phyloP scores from a whole-genome alignment of 2,329 filamentous ascomycete genomes.

The Fusarium newnesense region DNA sequence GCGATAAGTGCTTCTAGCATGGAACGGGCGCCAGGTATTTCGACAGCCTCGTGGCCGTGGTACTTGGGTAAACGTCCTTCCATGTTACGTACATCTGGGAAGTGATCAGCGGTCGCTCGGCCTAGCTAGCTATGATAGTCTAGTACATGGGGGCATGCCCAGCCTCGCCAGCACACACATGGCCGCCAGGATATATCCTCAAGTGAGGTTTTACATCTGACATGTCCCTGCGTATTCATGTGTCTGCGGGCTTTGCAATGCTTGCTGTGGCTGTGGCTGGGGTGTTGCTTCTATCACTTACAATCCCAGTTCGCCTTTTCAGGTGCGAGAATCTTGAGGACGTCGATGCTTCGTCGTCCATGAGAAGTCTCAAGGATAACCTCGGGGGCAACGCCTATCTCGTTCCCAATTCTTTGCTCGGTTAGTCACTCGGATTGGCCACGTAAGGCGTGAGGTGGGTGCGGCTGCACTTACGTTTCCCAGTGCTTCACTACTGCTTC shows the following conservation, averaged over 20 bases:
- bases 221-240: not conserved
- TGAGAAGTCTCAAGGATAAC: slow-evolving; percentile 92
- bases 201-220: slow-evolving; percentile 5
- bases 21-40: slow-evolving; percentile 83
- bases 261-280: not conserved
- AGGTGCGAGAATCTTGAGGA: slow-evolving; percentile 80
- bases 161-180: slow-evolving; percentile 2
- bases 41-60: slow-evolving; percentile 80
- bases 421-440: not conserved
- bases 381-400: slow-evolving; percentile 85
- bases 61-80: slow-evolving; percentile 82
- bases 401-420: slow-evolving; percentile 72
- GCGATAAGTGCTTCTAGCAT: slow-evolving; percentile 75
- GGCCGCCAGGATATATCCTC: not conserved
- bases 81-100: slow-evolving; percentile 77
- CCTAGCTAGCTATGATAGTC: slow-evolving; percentile 4
- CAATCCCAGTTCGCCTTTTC: slow-evolving; percentile 94
- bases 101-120: slow-evolving; percentile 21
- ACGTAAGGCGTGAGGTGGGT: not conserved
- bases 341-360: slow-evolving; percentile 89
- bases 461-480: slow-evolving; percentile 65
- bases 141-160: not conserved
- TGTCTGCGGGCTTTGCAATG: not conserved
- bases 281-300: slow-evolving; percentile 58
- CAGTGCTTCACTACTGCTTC: slow-evolving; percentile 82